phyloP scores from a whole-genome alignment of 176 grass and related monocot species.

The Eleusine coracana region DNA sequence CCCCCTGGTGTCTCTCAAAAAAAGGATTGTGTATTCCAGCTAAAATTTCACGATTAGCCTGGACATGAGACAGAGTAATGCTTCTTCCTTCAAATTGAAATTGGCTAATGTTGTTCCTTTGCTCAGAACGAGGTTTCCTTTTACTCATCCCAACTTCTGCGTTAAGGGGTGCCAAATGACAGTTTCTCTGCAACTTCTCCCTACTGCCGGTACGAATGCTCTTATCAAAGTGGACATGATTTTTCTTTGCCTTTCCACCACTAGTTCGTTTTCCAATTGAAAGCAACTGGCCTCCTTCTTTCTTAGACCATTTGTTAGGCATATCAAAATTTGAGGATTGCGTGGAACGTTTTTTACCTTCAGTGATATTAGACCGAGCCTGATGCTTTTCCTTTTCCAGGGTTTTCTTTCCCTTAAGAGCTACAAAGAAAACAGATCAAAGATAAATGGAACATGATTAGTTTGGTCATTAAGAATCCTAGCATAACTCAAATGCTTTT shows the following conservation, averaged over 20 bases:
- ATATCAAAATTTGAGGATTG: slow-evolving; percentile 40
- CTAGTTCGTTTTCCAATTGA: not conserved
- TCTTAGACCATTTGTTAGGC: slow-evolving; percentile 43
- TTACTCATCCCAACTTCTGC: slow-evolving; percentile 3
- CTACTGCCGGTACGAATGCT: not conserved
- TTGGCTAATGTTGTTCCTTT: not conserved
- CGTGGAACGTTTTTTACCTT: slow-evolving; percentile 36
- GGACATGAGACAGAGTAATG: not conserved
- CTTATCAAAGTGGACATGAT: not conserved
- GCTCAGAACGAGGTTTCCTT: not conserved
- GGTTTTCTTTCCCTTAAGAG: slow-evolving; percentile 37
- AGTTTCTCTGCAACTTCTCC: not conserved
- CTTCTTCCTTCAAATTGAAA: slow-evolving; percentile 32
- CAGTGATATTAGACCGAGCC: slow-evolving; percentile 31
- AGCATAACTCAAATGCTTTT: not conserved
- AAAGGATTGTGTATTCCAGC: slow-evolving; percentile 20
- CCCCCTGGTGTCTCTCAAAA: not conserved
- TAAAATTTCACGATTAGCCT: slow-evolving; percentile 4
- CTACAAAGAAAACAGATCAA: slow-evolving; percentile 24
- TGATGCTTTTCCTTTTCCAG: slow-evolving; percentile 34
- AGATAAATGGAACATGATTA: not conserved
- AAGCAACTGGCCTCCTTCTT: slow-evolving; percentile 29
- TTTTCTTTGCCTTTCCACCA: slow-evolving; percentile 18
- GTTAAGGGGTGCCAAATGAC: not conserved
- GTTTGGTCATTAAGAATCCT: not conserved